phyloP scores from a whole-genome alignment of 108 stramenopile species.

The Discostella pseudostelligera region DNA sequence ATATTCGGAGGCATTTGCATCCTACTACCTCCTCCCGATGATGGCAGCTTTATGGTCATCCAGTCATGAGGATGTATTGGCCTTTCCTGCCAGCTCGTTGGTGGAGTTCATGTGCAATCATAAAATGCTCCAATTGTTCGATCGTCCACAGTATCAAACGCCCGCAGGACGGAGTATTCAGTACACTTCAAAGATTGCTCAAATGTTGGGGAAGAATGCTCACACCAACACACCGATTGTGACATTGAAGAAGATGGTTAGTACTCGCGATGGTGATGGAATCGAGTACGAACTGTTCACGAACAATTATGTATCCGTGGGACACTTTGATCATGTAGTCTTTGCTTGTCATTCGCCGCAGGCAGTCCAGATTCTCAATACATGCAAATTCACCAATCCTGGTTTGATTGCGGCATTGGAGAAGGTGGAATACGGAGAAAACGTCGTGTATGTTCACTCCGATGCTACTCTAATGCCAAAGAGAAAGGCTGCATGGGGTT shows the following conservation, averaged over 20 bases:
- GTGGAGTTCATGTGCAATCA: slow-evolving; percentile 95
- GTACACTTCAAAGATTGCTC: slow-evolving; percentile 77
- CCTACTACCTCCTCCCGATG: slow-evolving; percentile 92
- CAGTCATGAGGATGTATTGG: slow-evolving; percentile 76
- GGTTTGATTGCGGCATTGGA: slow-evolving; percentile 33
- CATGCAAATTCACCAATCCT: slow-evolving; percentile 27
- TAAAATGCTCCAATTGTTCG: slow-evolving; percentile 86
- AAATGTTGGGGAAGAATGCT: slow-evolving; percentile 58
- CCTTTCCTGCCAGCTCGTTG: slow-evolving; percentile 81
- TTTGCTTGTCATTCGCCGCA: slow-evolving; percentile 92
- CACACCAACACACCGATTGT: slow-evolving; percentile 58
- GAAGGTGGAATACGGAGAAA: slow-evolving; percentile 78
- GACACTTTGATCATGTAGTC: slow-evolving; percentile 79
- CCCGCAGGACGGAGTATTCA: slow-evolving; percentile 65
- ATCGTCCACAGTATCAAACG: slow-evolving; percentile 89
- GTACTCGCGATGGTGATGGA: slow-evolving; percentile 12
- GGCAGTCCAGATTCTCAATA: slow-evolving; percentile 57
- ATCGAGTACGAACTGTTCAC: slow-evolving; percentile 50
- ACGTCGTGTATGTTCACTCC: slow-evolving; percentile 90
- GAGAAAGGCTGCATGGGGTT: slow-evolving; percentile 79
- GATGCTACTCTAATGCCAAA: slow-evolving; percentile 90
- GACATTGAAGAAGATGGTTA: slow-evolving; percentile 42
- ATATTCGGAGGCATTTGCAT: slow-evolving; percentile 77
- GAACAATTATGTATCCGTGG: slow-evolving; percentile 35
- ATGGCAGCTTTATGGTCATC: slow-evolving; percentile 93